phyloP scores from a whole-genome alignment of 139 green algal genomes.

The Closterium sp. region DNA sequence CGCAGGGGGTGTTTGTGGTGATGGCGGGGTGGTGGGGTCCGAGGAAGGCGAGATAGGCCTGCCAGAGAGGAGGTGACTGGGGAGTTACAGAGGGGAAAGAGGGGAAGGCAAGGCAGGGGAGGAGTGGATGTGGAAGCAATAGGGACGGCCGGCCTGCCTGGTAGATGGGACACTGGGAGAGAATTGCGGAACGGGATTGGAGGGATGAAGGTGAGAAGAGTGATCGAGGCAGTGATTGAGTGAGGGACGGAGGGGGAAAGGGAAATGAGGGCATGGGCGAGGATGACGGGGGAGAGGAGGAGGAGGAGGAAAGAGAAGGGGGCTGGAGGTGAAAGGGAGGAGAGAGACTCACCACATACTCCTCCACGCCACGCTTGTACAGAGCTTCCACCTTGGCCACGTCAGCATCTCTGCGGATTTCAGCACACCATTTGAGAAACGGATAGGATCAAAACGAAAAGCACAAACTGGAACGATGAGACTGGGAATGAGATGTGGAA shows the following conservation, averaged over 20 bases:
- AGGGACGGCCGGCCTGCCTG: no score
- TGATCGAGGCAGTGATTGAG: no score
- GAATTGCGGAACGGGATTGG: no score
- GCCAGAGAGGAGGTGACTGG: slow-evolving; percentile 41
- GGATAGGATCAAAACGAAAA: not conserved
- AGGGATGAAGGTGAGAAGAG: no score
- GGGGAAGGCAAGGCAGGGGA: not conserved
- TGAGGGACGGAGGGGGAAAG: no score
- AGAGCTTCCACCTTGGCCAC: slow-evolving; percentile 19
- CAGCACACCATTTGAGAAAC: not conserved
- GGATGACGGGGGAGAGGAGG: no score
- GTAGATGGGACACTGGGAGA: no score
- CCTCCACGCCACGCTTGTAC: slow-evolving; percentile 32
- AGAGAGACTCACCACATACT: slow-evolving; percentile 41
- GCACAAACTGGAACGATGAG: not conserved
- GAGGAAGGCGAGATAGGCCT: slow-evolving; percentile 44
- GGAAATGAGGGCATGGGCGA: no score
- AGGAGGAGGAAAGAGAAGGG: not conserved
- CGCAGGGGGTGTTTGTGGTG: not conserved
- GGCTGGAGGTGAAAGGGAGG: not conserved
- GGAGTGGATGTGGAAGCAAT: not conserved
- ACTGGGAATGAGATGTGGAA: no score
- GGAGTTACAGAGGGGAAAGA: not conserved
- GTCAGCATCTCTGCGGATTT: slow-evolving; percentile 13
- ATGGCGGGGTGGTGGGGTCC: slow-evolving; percentile 15